Evolutionary conservation across 208 protist species (phyloP).

Genomic region (Trypanosoma boissoni): DNA sequence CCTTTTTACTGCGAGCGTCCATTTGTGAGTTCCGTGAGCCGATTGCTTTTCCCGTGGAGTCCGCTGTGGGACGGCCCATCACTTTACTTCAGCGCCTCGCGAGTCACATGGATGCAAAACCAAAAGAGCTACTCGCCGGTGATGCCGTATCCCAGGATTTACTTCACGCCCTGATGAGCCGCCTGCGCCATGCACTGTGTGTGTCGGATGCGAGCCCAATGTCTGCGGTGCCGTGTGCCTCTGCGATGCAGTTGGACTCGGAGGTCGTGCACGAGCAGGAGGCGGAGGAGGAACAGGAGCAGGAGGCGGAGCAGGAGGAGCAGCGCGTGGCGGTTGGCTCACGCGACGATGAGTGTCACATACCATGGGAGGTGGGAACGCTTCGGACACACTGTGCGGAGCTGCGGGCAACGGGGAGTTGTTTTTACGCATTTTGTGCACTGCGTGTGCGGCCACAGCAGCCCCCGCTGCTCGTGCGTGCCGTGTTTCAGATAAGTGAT

Average conservation of each 20-base stretch:
- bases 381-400: conserved; percentile 30
- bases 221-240: background rate
- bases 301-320: conserved; percentile 81
- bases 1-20: conserved; percentile 36
- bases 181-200: conserved; percentile 31
- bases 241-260: conserved; percentile 68
- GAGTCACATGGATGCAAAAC: conserved; percentile 31
- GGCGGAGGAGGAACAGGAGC: conserved; percentile 82
- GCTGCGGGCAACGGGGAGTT: conserved; percentile 29
- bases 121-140: conserved; percentile 38
- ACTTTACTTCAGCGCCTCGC: conserved; percentile 61
- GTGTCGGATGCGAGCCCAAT: conserved; percentile 16
- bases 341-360: conserved; percentile 84
- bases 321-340: conserved; percentile 69
- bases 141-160: conserved; percentile 32
- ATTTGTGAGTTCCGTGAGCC: conserved; percentile 79
- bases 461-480: conserved; percentile 54
- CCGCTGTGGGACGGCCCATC: conserved; percentile 28
- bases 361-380: conserved; percentile 71
- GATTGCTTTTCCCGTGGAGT: conserved; percentile 55
- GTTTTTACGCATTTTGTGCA: conserved; percentile 59
- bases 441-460: conserved; percentile 57
- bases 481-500: conserved; percentile 72
- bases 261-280: conserved; percentile 88
- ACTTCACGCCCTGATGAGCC: conserved; percentile 36